Percentiles rank a stretch among this genome's conserved stretches.
These are phyloP conservation scores for Xylaria multiplex DNA, from an alignment of 2,329 filamentous ascomycete species.

Conservation along the genomic window DNA sequence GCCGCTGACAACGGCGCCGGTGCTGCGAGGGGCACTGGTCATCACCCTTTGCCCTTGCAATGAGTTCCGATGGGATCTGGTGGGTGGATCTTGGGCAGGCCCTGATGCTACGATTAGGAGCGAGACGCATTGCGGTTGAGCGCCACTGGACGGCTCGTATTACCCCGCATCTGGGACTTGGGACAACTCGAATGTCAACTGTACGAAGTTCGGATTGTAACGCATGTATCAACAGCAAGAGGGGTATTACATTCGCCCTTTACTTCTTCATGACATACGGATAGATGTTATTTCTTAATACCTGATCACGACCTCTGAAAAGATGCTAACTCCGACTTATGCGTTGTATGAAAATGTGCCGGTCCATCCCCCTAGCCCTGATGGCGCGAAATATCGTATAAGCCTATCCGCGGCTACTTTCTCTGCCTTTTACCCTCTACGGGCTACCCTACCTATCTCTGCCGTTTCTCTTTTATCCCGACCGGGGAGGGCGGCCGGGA, in stretches of 20 bases:
- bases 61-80: background rate
- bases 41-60: conserved; percentile 25
- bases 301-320: too few species aligned
- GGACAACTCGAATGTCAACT: background rate
- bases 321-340: too few species aligned
- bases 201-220: background rate
- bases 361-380: too few species aligned
- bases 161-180: background rate
- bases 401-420: too few species aligned
- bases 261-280: background rate
- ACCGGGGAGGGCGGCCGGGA: too few species aligned
- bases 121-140: background rate
- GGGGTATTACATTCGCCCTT: background rate
- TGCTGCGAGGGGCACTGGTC: conserved; percentile 13
- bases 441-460: too few species aligned
- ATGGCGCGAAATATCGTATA: too few species aligned
- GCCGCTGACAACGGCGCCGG: conserved; percentile 16
- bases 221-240: background rate
- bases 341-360: too few species aligned
- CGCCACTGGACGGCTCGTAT: background rate
- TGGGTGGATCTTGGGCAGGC: background rate
- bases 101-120: background rate
- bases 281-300: conserved; percentile 1
- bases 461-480: too few species aligned
- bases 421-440: too few species aligned